Conservation (phyloP, 257 asterid genomes). For the Rauvolfia tetraphylla region DNA sequence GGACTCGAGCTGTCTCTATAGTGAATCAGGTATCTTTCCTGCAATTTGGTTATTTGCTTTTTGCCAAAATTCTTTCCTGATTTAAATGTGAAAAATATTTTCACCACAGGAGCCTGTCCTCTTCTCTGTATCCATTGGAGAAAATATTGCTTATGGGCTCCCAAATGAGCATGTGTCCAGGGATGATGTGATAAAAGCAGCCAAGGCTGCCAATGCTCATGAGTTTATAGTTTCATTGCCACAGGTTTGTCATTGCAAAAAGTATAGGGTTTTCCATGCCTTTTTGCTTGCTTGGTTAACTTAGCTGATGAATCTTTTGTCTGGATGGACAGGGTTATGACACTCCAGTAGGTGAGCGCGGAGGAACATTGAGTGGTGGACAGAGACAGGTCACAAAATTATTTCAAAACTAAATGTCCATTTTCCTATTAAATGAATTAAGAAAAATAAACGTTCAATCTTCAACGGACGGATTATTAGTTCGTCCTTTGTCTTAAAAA, state of each 20-base stretch:
- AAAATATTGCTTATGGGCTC: slow-evolving; percentile 94
- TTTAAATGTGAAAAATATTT: too few relatives aligned
- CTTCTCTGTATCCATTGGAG: slow-evolving; percentile 89
- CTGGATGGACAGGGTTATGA: slow-evolving; percentile 64
- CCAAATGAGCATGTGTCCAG: slow-evolving; percentile 85
- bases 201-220: slow-evolving; percentile 98
- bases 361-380: slow-evolving; percentile 94
- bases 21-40: slow-evolving; percentile 75
- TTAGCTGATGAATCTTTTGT: slow-evolving; percentile 20
- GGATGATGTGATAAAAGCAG: slow-evolving; percentile 89
- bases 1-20: slow-evolving; percentile 88
- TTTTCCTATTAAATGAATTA: too few relatives aligned
- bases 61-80: too few relatives aligned
- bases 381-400: slow-evolving; percentile 77
- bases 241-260: slow-evolving; percentile 53
- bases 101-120: slow-evolving; percentile 98
- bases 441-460: too few relatives aligned
- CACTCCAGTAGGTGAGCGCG: slow-evolving; percentile 96
- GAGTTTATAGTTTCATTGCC: slow-evolving; percentile 90
- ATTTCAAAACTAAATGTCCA: too few relatives aligned
- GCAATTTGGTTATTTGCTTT: too few relatives aligned
- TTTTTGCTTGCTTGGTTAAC: slow-evolving; percentile 10
- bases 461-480: too few relatives aligned
- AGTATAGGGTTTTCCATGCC: background rate
- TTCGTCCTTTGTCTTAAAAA: background rate